These are phyloP conservation scores for Mortierella sp. DNA, from an alignment of 371 early-diverging fungal species.

Conservation along the genomic window DNA sequence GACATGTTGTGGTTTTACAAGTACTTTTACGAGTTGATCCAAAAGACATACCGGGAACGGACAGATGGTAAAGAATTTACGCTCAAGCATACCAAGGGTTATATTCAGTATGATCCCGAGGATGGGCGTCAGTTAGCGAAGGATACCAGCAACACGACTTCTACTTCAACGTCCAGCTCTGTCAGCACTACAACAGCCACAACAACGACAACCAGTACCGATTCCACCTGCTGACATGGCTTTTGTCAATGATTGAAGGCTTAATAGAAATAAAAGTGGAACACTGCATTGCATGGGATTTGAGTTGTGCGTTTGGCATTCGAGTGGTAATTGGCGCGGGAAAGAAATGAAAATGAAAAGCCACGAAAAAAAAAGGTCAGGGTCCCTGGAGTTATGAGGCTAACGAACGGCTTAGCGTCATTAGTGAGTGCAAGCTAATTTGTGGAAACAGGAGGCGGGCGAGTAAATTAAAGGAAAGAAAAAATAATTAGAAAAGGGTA, in stretches of 20 bases:
- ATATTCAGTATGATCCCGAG: constrained; percentile 33
- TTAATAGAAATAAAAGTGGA: background rate
- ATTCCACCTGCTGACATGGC: background rate
- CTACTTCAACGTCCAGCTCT: background rate
- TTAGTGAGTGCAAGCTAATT: background rate
- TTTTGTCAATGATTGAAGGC: background rate
- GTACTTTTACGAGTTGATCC: constrained; percentile 88
- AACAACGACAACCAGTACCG: background rate
- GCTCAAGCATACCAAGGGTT: constrained; percentile 55
- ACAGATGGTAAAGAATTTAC: constrained; percentile 58
- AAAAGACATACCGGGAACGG: constrained; percentile 72
- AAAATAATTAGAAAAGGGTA: background rate
- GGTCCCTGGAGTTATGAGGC: background rate
- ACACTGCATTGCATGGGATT: background rate
- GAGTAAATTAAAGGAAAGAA: background rate
- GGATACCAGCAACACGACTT: too few relatives aligned
- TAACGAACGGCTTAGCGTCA: background rate
- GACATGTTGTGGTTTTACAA: constrained; percentile 92
- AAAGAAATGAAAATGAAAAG: background rate
- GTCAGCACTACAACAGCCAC: too few relatives aligned
- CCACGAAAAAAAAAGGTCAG: background rate
- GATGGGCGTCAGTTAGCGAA: background rate
- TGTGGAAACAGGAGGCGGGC: background rate
- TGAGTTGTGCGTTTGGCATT: background rate
- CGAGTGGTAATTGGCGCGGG: background rate